phyloP scores from a whole-genome alignment of 2,329 filamentous ascomycete species.

The Westerdykella sp. region DNA sequence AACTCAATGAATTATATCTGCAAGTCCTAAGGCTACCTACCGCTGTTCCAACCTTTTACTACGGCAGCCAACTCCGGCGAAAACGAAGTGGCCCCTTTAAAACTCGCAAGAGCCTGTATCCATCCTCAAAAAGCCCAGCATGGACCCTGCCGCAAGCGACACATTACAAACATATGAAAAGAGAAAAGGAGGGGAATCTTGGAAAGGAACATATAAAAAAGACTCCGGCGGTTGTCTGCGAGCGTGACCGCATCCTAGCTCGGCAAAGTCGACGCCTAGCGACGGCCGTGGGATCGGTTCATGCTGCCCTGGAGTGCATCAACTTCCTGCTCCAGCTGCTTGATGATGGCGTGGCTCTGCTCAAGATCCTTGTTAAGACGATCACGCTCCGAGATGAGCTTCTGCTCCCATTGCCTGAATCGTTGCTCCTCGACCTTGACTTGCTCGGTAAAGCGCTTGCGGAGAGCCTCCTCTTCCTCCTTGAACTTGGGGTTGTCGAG shows the following conservation, averaged over 20 bases:
- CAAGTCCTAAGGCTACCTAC: slow-evolving; percentile 10
- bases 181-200: slow-evolving; percentile 37
- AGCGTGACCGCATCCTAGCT: neutral
- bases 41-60: neutral
- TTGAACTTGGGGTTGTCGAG: slow-evolving; percentile 99
- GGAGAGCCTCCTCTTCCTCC: slow-evolving; percentile 96
- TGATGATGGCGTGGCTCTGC: slow-evolving; percentile 87
- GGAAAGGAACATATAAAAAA: slow-evolving; percentile 29
- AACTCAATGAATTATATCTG: slow-evolving; percentile 25
- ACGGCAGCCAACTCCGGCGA: no score
- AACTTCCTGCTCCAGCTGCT: slow-evolving; percentile 84
- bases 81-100: neutral
- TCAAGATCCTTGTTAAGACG: slow-evolving; percentile 99
- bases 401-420: slow-evolving; percentile 99
- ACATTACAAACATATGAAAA: slow-evolving; percentile 40
- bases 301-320: slow-evolving; percentile 87
- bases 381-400: slow-evolving; percentile 97
- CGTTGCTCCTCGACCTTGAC: slow-evolving; percentile 99
- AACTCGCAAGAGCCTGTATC: neutral
- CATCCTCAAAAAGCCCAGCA: neutral
- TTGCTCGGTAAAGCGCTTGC: slow-evolving; percentile 99
- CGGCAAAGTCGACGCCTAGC: slow-evolving; percentile 48
- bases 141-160: neutral
- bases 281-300: slow-evolving; percentile 86
- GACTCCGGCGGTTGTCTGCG: slow-evolving; percentile 1